A percentile compares a stretch with the other conserved stretches of the same genome.
Evolutionary conservation across 1,284 basidiomycete species (phyloP).

Genomic region (Schizophyllum commune): DNA sequence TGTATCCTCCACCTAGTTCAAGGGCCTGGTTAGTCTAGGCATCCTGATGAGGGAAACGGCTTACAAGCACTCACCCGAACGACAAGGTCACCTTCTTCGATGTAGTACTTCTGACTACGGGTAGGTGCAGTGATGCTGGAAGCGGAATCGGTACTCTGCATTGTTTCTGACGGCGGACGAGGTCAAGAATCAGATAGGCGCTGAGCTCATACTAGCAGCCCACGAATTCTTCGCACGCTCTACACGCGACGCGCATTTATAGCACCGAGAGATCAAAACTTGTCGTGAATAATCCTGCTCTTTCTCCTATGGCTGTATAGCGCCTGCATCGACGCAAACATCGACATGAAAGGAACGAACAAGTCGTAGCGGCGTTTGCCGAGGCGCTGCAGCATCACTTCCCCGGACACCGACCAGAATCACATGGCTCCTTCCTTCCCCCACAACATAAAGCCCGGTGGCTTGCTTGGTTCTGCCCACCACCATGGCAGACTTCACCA

Average conservation of each 20-base stretch:
- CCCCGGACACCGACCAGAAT: background rate
- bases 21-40: background rate
- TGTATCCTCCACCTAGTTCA: background rate
- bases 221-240: background rate
- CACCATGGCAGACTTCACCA: conserved; percentile 30
- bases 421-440: background rate
- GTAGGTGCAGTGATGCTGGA: background rate
- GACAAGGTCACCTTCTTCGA: background rate
- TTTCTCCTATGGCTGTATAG: too few relatives aligned
- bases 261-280: background rate
- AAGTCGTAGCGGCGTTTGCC: background rate
- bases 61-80: background rate
- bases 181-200: background rate
- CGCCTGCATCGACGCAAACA: too few relatives aligned
- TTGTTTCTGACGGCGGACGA: background rate
- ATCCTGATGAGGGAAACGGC: background rate
- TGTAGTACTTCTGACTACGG: background rate
- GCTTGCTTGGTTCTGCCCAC: background rate
- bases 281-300: background rate
- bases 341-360: background rate
- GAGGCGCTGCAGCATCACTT: background rate
- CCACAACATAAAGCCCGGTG: background rate
- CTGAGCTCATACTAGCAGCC: too few relatives aligned
- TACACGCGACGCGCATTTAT: background rate
- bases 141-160: background rate